These are phyloP conservation scores for Pseudogymnoascus pannorum DNA, from an alignment of 2,329 filamentous ascomycete species.

Conservation along the genomic window DNA sequence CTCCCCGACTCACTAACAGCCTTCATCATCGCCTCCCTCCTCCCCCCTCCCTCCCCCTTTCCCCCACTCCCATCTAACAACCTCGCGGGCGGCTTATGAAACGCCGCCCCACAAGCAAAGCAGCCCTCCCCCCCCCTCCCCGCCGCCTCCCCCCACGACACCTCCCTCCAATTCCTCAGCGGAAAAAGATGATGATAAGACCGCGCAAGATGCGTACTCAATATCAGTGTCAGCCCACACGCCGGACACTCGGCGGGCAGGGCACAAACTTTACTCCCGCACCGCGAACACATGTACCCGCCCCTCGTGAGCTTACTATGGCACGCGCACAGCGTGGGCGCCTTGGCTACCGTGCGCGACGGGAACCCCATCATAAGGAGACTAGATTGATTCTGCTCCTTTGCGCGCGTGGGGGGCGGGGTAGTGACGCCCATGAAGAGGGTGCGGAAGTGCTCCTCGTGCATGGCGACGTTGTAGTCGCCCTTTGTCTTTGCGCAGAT, in stretches of 20 bases:
- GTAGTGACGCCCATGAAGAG: slow-evolving; percentile 85
- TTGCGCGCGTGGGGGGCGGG: slow-evolving; percentile 71
- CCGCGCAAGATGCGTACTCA: slow-evolving; percentile 87
- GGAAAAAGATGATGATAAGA: slow-evolving; percentile 92
- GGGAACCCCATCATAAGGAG: slow-evolving; percentile 98
- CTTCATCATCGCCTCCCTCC: slow-evolving; percentile 34
- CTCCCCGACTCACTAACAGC: slow-evolving; percentile 78
- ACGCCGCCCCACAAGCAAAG: slow-evolving; percentile 67
- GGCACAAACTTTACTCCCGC: slow-evolving; percentile 79
- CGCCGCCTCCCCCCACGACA: slow-evolving; percentile 69
- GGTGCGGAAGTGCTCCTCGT: slow-evolving; percentile 82
- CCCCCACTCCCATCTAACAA: too few species aligned
- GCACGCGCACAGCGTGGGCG: slow-evolving; percentile 77
- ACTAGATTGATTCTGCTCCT: slow-evolving; percentile 50
- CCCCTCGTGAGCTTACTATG: slow-evolving; percentile 76
- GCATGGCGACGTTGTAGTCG: slow-evolving; percentile 78
- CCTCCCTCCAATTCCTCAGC: slow-evolving; percentile 82
- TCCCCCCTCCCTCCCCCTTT: slow-evolving; percentile 12
- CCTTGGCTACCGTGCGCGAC: slow-evolving; percentile 63
- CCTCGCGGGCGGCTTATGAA: slow-evolving; percentile 50
- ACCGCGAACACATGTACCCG: slow-evolving; percentile 87
- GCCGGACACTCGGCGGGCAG: slow-evolving; percentile 86
- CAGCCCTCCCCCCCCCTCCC: slow-evolving; percentile 52
- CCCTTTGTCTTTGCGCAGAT: slow-evolving; percentile 86
- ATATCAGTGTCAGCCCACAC: slow-evolving; percentile 84